Evolutionary conservation across 225 moss, liverwort and hornwort species (phyloP).

Genomic region (Lunularia cruciata): DNA sequence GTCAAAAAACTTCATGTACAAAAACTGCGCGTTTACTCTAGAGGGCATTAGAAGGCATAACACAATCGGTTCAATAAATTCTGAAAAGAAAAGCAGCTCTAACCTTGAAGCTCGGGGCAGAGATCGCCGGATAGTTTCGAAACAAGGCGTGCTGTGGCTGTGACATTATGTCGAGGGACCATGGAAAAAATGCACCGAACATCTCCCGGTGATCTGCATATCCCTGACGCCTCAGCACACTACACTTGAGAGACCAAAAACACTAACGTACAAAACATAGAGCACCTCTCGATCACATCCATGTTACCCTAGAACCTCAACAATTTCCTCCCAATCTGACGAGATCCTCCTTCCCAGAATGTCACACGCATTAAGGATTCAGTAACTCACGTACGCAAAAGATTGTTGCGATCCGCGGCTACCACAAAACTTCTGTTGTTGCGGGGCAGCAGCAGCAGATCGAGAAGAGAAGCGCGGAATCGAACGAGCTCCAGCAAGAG

Average conservation of each 20-base stretch:
- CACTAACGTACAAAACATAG: background rate
- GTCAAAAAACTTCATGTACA: background rate
- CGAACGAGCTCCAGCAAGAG: background rate
- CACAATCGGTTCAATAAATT: background rate
- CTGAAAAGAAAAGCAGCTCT: background rate
- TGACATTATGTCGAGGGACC: slow-evolving; percentile 38
- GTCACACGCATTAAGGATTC: background rate
- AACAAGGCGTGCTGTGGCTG: slow-evolving; percentile 42
- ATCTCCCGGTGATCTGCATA: slow-evolving; percentile 33
- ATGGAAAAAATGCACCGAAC: slow-evolving; percentile 30
- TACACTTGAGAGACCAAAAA: background rate
- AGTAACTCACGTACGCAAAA: slow-evolving; percentile 6
- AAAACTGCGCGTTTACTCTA: too few relatives aligned
- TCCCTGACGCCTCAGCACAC: background rate
- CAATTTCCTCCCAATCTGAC: background rate
- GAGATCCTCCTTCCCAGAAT: background rate
- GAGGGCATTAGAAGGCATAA: too few relatives aligned
- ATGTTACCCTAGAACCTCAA: background rate
- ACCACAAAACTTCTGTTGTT: slow-evolving; percentile 12
- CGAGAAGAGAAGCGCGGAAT: slow-evolving; percentile 9
- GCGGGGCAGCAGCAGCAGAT: background rate
- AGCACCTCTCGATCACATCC: background rate
- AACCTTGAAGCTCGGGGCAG: slow-evolving; percentile 42
- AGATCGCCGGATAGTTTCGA: slow-evolving; percentile 42
- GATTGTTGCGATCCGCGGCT: slow-evolving; percentile 21